Evolutionary conservation across 2,329 filamentous ascomycete genomes (phyloP).

Genomic region (Penicillium sclerotigenum): DNA sequence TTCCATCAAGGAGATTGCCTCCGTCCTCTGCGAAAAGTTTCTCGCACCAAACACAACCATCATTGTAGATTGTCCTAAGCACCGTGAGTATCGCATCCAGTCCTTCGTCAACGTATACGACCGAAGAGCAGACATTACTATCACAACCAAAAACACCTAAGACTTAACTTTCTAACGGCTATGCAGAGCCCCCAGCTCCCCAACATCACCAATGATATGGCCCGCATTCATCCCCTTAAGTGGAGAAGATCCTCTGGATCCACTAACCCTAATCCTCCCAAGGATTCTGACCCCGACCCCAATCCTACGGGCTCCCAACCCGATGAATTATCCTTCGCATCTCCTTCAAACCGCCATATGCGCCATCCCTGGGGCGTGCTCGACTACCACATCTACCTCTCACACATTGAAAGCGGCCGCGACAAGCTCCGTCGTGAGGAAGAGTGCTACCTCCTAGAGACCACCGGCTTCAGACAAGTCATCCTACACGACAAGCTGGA

Average conservation of each 20-base stretch:
- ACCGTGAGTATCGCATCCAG: conserved; percentile 1
- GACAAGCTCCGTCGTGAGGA: conserved; percentile 17
- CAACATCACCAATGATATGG: neutral
- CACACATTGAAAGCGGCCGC: conserved; percentile 22
- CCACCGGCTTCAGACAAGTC: conserved; percentile 25
- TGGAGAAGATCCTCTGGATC: neutral
- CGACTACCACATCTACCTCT: conserved; percentile 35
- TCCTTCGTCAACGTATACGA: neutral
- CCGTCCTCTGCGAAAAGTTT: neutral
- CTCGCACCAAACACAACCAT: neutral
- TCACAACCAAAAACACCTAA: neutral
- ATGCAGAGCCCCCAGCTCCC: neutral
- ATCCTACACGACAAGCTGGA: conserved; percentile 19
- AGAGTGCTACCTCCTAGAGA: conserved; percentile 27
- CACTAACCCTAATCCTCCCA: neutral
- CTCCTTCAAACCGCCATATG: neutral
- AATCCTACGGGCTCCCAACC: too few relatives aligned
- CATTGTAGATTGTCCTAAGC: neutral
- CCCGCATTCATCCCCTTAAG: neutral
- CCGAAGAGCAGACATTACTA: neutral
- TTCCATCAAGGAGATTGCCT: neutral
- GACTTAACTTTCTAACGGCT: neutral
- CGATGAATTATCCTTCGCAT: neutral
- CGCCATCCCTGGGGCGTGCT: conserved; percentile 32
- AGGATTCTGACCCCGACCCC: neutral